phyloP scores from a whole-genome alignment of 2,329 filamentous ascomycete genomes.

The Chalara sp. region DNA sequence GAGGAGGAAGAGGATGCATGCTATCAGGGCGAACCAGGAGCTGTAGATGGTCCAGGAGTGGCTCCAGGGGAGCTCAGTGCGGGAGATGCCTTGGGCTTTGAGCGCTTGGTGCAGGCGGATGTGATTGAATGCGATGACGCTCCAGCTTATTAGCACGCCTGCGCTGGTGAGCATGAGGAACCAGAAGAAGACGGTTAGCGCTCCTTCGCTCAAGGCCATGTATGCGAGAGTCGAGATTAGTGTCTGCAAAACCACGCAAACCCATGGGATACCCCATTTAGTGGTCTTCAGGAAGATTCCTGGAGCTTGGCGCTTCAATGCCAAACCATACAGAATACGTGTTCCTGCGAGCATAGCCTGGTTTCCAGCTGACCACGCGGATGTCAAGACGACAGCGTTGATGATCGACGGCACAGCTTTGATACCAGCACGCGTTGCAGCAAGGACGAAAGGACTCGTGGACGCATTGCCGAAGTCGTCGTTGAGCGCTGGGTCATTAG shows the following conservation, averaged over 20 bases:
- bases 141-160: constrained; percentile 59
- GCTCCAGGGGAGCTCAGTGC: constrained; percentile 50
- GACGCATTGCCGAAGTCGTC: constrained; percentile 39
- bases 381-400: constrained; percentile 70
- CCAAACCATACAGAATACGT: constrained; percentile 52
- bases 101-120: constrained; percentile 49
- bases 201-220: constrained; percentile 55
- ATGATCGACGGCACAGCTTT: constrained; percentile 62
- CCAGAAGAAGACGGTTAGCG: constrained; percentile 59
- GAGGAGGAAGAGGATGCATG: constrained; percentile 58
- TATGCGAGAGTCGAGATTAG: constrained; percentile 58
- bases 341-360: constrained; percentile 55
- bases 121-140: constrained; percentile 51
- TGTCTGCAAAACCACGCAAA: constrained; percentile 46
- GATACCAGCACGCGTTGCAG: constrained; percentile 60
- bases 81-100: constrained; percentile 45
- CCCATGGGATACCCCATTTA: constrained; percentile 47
- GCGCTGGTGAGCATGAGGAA: constrained; percentile 54
- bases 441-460: constrained; percentile 63
- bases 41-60: constrained; percentile 55
- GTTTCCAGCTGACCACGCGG: constrained; percentile 64
- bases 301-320: constrained; percentile 46
- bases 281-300: constrained; percentile 46
- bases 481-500: constrained; percentile 41
- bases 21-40: constrained; percentile 52